Evolutionary conservation across 208 protist genomes (phyloP).

Genomic region (Leishmania aethiopica): DNA sequence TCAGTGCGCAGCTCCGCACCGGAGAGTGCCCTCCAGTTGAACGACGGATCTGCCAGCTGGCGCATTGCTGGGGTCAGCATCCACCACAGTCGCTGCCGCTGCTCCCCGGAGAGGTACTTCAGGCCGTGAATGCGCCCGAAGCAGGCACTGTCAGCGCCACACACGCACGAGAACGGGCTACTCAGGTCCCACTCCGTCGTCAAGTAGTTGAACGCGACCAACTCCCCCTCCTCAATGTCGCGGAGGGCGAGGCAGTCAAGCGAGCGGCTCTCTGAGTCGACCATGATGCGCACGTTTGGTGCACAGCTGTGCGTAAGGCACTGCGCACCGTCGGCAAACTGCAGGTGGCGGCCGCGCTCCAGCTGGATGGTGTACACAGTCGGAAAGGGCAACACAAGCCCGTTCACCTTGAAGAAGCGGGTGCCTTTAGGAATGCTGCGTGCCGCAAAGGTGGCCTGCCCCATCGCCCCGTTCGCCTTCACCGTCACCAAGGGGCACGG

Average conservation of each 20-base stretch:
- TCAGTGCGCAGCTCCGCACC: conserved; percentile 51
- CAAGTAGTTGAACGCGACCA: conserved; percentile 91
- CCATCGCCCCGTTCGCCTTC: conserved; percentile 66
- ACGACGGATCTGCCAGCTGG: conserved; percentile 33
- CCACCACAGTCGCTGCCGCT: conserved; percentile 73
- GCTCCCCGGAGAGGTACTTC: conserved; percentile 50
- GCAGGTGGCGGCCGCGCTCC: conserved; percentile 62
- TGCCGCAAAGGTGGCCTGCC: conserved; percentile 83
- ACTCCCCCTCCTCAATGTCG: conserved; percentile 65
- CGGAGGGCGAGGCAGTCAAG: conserved; percentile 79
- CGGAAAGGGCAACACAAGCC: conserved; percentile 79
- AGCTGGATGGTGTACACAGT: conserved; percentile 87
- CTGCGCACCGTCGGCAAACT: conserved; percentile 85
- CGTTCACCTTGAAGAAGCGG: conserved; percentile 72
- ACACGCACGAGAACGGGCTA: conserved; percentile 79
- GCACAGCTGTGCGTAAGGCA: conserved; percentile 87
- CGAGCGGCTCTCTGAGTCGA: conserved; percentile 50
- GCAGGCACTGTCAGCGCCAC: conserved; percentile 44
- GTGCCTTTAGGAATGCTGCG: conserved; percentile 53
- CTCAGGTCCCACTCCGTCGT: conserved; percentile 92
- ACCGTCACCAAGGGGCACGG: conserved; percentile 63
- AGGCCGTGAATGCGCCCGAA: conserved; percentile 78
- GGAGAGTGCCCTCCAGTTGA: conserved; percentile 60
- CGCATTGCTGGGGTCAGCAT: conserved; percentile 77
- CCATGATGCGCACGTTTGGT: conserved; percentile 83